Base-by-base conservation (phyloP, 495 filamentous ascomycete species). In the Poronia punctata region DNA sequence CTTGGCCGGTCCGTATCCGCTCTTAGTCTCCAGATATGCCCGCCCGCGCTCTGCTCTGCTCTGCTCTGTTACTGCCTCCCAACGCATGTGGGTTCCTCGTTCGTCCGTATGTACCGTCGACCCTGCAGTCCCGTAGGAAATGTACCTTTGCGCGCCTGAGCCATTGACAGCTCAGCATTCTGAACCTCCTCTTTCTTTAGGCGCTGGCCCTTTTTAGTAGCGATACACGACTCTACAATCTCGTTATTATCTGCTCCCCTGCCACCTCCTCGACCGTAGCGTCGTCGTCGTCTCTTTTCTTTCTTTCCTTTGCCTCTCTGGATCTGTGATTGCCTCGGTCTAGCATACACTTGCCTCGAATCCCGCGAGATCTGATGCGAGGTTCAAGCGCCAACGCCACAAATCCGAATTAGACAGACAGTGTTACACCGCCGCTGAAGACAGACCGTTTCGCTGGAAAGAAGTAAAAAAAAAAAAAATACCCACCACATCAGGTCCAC, bases 81-180 rank as follows among this genome's bases (percentile, higher is more conserved):
- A 56, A 59, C 47, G 55, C 56, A 53, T 43, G n/a, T n/a, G n/a
- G n/a, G n/a, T n/a, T n/a, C n/a, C n/a, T n/a, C n/a, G n/a, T n/a
- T n/a, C n/a, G n/a, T n/a, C n/a, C n/a, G n/a, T n/a, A n/a, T n/a
- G n/a, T n/a, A n/a, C n/a, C n/a, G n/a, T n/a, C n/a, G n/a, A n/a
- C n/a, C n/a, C n/a, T n/a, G n/a, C n/a, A n/a, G n/a, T n/a, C n/a
- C n/a, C n/a, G n/a, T n/a, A n/a, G n/a, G n/a, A n/a, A 50, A 53
- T 53, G 49, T 53, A 27, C 24, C n/a, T 7, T 27, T 39, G 52
- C 47, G 49, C 54, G n/a, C 52, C 48, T 51, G 55, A 48, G 52
- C 55, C 55, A 59, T 59, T 59, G 55, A 59, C 52, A 59, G 49
- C 44, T 56, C 55, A 59, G 55, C n/a, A n/a, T n/a, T n/a, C n/a